phyloP scores from a whole-genome alignment of 2,329 filamentous ascomycete genomes.

The Dactylellina haptotyla region DNA sequence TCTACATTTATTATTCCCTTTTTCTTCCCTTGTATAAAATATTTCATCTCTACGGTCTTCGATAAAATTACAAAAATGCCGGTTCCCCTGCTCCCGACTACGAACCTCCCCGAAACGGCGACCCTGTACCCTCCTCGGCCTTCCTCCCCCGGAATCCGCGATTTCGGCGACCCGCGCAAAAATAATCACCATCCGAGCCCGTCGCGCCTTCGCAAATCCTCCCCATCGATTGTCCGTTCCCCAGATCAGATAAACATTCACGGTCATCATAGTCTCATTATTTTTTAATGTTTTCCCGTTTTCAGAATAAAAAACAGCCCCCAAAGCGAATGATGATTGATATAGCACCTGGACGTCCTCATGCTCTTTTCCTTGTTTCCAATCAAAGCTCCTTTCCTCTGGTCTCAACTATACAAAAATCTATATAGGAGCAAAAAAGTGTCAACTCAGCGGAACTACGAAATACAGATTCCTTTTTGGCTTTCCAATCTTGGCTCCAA shows the following conservation, averaged over 20 bases:
- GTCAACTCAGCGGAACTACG: conserved; percentile 32
- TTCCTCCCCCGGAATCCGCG: conserved; percentile 21
- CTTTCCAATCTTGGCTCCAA: conserved; percentile 4
- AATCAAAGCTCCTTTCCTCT: conserved; percentile 20
- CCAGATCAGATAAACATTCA: conserved; percentile 1
- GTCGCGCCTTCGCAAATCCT: conserved; percentile 16
- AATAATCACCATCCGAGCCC: conserved; percentile 2
- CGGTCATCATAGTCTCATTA: conserved; percentile 39
- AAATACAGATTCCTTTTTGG: conserved; percentile 18
- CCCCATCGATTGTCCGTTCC: conserved; percentile 1
- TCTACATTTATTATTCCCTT: conserved; percentile 24
- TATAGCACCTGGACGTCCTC: conserved; percentile 42
- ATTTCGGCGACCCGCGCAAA: conserved; percentile 10
- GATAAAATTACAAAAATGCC: conserved; percentile 7
- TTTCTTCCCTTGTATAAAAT: conserved; percentile 52
- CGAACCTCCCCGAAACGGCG: conserved; percentile 20
- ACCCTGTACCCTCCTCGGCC: conserved; percentile 10
- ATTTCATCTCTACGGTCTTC: conserved; percentile 4
- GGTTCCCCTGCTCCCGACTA: conserved; percentile 21
- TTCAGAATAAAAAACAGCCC: conserved; percentile 6
- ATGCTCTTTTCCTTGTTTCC: conserved; percentile 41
- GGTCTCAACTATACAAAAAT: conserved; percentile 37
- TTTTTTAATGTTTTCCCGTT: conserved; percentile 43
- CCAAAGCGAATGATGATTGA: conserved; percentile 46
- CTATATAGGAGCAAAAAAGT: conserved; percentile 34